Evolutionary conservation across 495 filamentous ascomycete species (phyloP).

Genomic region (Astrocystis sublimbata): DNA sequence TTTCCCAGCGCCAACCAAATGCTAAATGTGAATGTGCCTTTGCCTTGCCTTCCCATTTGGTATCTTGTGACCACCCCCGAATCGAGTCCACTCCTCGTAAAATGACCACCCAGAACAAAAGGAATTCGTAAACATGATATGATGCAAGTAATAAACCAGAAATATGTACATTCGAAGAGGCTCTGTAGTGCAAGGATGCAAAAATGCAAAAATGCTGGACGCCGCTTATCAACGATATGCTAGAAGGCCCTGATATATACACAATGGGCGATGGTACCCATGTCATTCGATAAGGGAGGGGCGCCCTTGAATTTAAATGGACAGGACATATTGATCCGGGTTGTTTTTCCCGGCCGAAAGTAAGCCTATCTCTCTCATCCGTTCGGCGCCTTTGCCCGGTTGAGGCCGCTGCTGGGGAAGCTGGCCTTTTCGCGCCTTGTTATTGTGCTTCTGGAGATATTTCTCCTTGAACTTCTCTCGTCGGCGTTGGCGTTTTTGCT

Average conservation of each 20-base stretch:
- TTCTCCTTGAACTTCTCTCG: constrained; percentile 75
- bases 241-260: constrained; percentile 21
- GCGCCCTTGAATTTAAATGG: constrained; percentile 53
- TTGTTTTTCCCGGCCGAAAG: constrained; percentile 79
- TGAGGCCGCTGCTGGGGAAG: constrained; percentile 51
- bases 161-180: constrained; percentile 40
- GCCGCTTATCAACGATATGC: constrained; percentile 20
- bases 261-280: not conserved
- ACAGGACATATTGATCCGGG: constrained; percentile 77
- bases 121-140: constrained; percentile 18
- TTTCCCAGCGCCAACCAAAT: constrained; percentile 20
- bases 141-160: constrained; percentile 26
- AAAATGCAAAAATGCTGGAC: not conserved
- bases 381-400: constrained; percentile 85
- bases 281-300: not conserved
- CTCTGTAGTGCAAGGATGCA: not conserved
- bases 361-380: constrained; percentile 91
- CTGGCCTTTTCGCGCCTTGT: constrained; percentile 53
- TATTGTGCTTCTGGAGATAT: constrained; percentile 69
- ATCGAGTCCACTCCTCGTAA: constrained; percentile 21
- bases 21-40: constrained; percentile 20
- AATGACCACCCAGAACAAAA: constrained; percentile 18
- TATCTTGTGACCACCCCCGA: constrained; percentile 34
- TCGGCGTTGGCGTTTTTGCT: constrained; percentile 87
- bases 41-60: constrained; percentile 34